phyloP scores from a whole-genome alignment of 2,329 filamentous ascomycete genomes.

The Fusarium miscanthi region DNA sequence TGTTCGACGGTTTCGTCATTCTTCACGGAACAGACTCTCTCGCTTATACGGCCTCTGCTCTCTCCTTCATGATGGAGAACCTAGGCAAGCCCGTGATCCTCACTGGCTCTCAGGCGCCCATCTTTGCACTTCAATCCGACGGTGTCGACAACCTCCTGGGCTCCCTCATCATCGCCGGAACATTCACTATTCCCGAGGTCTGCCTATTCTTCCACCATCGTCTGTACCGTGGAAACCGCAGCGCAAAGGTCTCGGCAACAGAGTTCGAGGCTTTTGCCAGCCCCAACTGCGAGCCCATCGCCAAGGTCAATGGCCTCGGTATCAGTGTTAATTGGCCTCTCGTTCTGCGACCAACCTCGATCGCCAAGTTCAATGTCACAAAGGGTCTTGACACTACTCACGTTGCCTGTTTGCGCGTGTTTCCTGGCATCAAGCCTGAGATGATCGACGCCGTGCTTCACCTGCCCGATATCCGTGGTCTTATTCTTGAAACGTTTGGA shows the following conservation, averaged over 20 bases:
- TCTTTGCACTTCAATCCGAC: constrained; percentile 91
- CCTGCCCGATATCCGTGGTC: constrained; percentile 79
- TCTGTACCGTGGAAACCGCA: constrained; percentile 87
- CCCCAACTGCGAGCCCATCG: constrained; percentile 86
- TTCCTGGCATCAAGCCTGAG: constrained; percentile 91
- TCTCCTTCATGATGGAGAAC: constrained; percentile 93
- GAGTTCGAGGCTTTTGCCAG: constrained; percentile 89
- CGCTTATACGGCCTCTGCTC: constrained; percentile 87
- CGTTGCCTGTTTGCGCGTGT: constrained; percentile 88
- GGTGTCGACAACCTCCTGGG: constrained; percentile 91
- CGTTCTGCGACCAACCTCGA: constrained; percentile 77
- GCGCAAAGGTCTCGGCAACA: constrained; percentile 88
- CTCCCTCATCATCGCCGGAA: constrained; percentile 88
- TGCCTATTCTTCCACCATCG: constrained; percentile 94
- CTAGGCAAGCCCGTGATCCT: constrained; percentile 91
- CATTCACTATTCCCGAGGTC: constrained; percentile 93
- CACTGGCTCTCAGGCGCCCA: constrained; percentile 85
- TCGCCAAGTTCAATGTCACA: constrained; percentile 79
- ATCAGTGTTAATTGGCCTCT: constrained; percentile 85
- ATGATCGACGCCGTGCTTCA: constrained; percentile 89
- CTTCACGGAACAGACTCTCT: constrained; percentile 92
- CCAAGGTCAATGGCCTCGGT: constrained; percentile 81
- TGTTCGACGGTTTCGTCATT: constrained; percentile 91
- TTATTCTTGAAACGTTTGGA: constrained; percentile 92
- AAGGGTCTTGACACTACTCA: constrained; percentile 85